Percentiles rank a stretch among this genome's conserved stretches.
phyloP scores from a whole-genome alignment of 2,329 filamentous ascomycete genomes.

The Colletotrichum lini region DNA sequence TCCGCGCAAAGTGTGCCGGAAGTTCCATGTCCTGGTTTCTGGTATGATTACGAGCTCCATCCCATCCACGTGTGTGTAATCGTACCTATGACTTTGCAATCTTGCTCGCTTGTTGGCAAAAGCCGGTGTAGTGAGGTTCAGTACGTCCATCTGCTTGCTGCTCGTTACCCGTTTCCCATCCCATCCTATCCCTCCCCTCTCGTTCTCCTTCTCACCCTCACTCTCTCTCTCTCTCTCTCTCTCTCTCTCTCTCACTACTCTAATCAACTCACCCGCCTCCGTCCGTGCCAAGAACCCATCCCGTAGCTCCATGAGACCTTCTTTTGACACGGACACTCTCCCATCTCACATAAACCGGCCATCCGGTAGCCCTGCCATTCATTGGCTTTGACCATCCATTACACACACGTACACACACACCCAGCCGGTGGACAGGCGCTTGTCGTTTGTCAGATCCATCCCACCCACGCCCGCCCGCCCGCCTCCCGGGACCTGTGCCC shows the following conservation, averaged over 20 bases:
- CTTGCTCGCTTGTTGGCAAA: not conserved
- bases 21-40: slow-evolving; percentile 22
- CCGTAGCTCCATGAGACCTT: slow-evolving; percentile 10
- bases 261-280: not conserved
- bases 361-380: slow-evolving; percentile 11
- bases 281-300: slow-evolving; percentile 3
- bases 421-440: slow-evolving; percentile 6
- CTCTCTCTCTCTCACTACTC: not conserved
- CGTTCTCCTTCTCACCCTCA: too few relatives aligned
- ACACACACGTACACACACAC: too few relatives aligned
- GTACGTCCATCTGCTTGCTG: slow-evolving; percentile 1
- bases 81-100: too few relatives aligned
- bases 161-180: too few relatives aligned
- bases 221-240: too few relatives aligned
- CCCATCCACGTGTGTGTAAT: slow-evolving; percentile 14
- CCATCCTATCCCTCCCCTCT: too few relatives aligned
- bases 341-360: slow-evolving; percentile 29
- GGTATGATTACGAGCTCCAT: slow-evolving; percentile 30
- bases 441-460: slow-evolving; percentile 27
- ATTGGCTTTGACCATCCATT: slow-evolving; percentile 7
- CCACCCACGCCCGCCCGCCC: slow-evolving; percentile 20
- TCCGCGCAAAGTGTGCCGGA: slow-evolving; percentile 26
- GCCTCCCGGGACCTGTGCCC: slow-evolving; percentile 20
- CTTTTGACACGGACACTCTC: slow-evolving; percentile 23
- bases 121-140: not conserved